Conservation (phyloP, 768 basidiomycete species). For the Pulveroboletus sp. region DNA sequence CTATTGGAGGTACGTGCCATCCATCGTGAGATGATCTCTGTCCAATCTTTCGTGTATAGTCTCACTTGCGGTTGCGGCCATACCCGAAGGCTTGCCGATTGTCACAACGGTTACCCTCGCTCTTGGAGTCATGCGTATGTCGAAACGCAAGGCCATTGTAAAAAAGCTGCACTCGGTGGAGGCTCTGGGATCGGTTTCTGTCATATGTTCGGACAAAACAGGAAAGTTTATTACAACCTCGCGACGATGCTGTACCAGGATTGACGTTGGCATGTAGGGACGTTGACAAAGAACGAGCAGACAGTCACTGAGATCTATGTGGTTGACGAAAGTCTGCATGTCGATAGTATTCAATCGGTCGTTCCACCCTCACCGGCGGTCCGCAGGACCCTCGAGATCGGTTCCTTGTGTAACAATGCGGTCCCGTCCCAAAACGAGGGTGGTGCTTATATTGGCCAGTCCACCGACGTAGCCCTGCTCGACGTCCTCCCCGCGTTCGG, state of each 20-base stretch:
- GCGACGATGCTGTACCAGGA: neutral
- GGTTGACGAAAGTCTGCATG: slow-evolving; percentile 72
- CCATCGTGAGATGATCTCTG: neutral
- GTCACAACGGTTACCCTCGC: slow-evolving; percentile 97
- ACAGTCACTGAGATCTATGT: slow-evolving; percentile 87
- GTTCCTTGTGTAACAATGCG: slow-evolving; percentile 88
- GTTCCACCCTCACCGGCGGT: slow-evolving; percentile 61
- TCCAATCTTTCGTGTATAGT: slow-evolving; percentile 46
- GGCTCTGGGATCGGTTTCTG: slow-evolving; percentile 89
- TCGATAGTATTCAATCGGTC: slow-evolving; percentile 49
- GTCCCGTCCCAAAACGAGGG: slow-evolving; percentile 59
- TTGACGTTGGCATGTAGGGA: slow-evolving; percentile 45
- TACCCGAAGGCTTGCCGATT: slow-evolving; percentile 94
- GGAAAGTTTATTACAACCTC: slow-evolving; percentile 40
- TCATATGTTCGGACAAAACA: slow-evolving; percentile 97
- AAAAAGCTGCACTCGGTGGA: slow-evolving; percentile 97
- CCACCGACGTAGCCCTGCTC: slow-evolving; percentile 89
- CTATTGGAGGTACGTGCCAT: slow-evolving; percentile 78
- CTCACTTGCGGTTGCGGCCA: slow-evolving; percentile 96
- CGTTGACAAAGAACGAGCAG: slow-evolving; percentile 93
- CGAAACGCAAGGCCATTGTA: slow-evolving; percentile 91
- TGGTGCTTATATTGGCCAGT: slow-evolving; percentile 76
- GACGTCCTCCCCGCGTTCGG: slow-evolving; percentile 71
- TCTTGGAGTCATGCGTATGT: slow-evolving; percentile 90
- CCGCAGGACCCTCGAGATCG: slow-evolving; percentile 72